A percentile compares a stretch with the other conserved stretches of the same genome.
These are phyloP conservation scores for Fonsecaea nubica DNA, from an alignment of 2,329 filamentous ascomycete species.

Conservation along the genomic window DNA sequence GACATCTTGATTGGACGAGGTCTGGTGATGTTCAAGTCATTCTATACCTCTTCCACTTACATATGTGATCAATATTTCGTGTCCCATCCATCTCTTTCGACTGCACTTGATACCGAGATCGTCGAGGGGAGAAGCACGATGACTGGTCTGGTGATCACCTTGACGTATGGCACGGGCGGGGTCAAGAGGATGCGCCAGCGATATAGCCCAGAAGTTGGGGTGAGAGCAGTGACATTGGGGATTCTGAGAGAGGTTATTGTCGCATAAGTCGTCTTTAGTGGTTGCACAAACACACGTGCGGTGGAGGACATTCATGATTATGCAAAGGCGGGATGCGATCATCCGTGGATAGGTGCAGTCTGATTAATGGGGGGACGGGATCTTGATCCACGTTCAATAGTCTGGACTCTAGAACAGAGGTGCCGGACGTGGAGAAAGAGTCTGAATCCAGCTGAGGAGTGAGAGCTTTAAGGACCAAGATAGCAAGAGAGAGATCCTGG, in stretches of 20 bases:
- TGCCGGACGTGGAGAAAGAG: not conserved
- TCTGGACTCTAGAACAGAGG: not conserved
- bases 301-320: not conserved
- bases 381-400: not conserved
- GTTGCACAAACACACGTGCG: constrained; percentile 2
- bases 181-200: not conserved
- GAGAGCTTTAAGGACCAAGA: not conserved
- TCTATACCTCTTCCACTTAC: not conserved
- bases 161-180: not conserved
- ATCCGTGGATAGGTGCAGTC: not conserved
- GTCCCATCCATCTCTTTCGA: not conserved
- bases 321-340: not conserved
- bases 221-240: not conserved
- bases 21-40: not conserved
- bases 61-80: not conserved
- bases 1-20: not conserved
- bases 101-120: not conserved
- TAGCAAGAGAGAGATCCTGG: not conserved
- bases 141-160: not conserved
- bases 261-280: not conserved
- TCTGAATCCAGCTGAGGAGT: not conserved
- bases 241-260: not conserved
- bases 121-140: not conserved
- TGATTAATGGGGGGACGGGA: not conserved
- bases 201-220: not conserved